Evolutionary conservation across 805 yeast species (phyloP).

Genomic region (Yueomyces sinensis): DNA sequence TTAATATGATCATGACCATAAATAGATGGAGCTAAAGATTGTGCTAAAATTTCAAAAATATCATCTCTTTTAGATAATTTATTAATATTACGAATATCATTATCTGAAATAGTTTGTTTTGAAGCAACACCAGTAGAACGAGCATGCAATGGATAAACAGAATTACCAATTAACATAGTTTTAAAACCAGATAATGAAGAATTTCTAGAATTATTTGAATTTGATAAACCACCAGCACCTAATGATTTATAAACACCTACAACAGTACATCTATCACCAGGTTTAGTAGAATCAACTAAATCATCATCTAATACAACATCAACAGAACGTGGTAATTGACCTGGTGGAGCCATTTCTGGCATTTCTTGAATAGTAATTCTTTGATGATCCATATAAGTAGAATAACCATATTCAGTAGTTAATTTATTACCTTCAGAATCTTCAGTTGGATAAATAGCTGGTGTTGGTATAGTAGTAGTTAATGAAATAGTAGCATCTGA

Average conservation of each 20-base stretch:
- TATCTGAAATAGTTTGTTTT: constrained; percentile 54
- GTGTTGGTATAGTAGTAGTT: constrained; percentile 32
- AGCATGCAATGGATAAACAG: constrained; percentile 79
- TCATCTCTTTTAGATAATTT: constrained; percentile 55
- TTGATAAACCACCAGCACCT: constrained; percentile 44
- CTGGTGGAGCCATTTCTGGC: constrained; percentile 97
- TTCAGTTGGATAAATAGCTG: constrained; percentile 84
- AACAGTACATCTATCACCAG: constrained; percentile 90
- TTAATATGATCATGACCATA: constrained; percentile 88
- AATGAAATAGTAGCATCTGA: constrained; percentile 86
- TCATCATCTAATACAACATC: constrained; percentile 93
- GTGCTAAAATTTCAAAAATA: constrained; percentile 66
- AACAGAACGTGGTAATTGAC: constrained; percentile 87
- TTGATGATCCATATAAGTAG: constrained; percentile 90
- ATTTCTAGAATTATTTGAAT: constrained; percentile 11
- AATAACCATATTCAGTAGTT: constrained; percentile 82
- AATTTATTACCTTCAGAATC: constrained; percentile 85
- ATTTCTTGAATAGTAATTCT: constrained; percentile 88
- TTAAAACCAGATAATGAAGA: constrained; percentile 52
- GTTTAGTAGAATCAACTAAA: constrained; percentile 80
- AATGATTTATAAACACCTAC: constrained; percentile 89
- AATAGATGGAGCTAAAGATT: constrained; percentile 89
- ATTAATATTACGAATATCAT: constrained; percentile 78
- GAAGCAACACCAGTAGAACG: constrained; percentile 77
- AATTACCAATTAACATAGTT: constrained; percentile 78